Base-by-base conservation (phyloP, 441 rosid species). In the Isatis lusitanica region DNA sequence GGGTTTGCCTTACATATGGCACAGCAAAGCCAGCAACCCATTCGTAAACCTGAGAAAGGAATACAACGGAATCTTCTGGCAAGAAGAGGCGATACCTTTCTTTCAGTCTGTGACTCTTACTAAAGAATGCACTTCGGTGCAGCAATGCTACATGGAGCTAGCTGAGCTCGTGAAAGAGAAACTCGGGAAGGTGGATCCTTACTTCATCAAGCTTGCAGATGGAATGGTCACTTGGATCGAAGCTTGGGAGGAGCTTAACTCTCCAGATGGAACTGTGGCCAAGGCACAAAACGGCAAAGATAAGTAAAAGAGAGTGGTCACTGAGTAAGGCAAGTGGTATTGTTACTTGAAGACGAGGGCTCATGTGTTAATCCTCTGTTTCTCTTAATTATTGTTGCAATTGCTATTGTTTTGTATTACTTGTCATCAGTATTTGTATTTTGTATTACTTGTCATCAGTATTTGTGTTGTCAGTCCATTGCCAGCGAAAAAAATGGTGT, bases 21-120 rank as follows among this genome's bases (percentile, higher is more conserved):
- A 86, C 77, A 84, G 88, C 83, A 86, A 86, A 66, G 90, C 88
- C 8, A 86, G 88, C 73, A 86, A 84, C 73, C 88, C 90, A 35
- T 77, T 83, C 5, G 84, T 84, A 42, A 85, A 85, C 76, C 80
- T 85, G 68, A 83, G 55, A 58, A 85, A 85, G 64, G 89, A 85
- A 73, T 85, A 83, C 83, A 83, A 85, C 6, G 85, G 87, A 30
- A 85, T 85, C 44, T 84, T 72, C 67, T 86, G 90, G 90, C 90
- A 86, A 43, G 90, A 86, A 75, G 90, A 86, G 64, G 75, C 85
- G 3, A 79, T 86, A 59, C 90, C 90, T 0, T 86, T 84, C 79
- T 84, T 86, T 80, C 85, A 81, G 38, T 57, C 81, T 0, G 80
- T 44, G 24, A 61, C 77, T 62, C 86, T 86, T 57, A 80, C 90